Evolutionary conservation across 805 yeast species (phyloP).

Genomic region (Candida bentonensis): DNA sequence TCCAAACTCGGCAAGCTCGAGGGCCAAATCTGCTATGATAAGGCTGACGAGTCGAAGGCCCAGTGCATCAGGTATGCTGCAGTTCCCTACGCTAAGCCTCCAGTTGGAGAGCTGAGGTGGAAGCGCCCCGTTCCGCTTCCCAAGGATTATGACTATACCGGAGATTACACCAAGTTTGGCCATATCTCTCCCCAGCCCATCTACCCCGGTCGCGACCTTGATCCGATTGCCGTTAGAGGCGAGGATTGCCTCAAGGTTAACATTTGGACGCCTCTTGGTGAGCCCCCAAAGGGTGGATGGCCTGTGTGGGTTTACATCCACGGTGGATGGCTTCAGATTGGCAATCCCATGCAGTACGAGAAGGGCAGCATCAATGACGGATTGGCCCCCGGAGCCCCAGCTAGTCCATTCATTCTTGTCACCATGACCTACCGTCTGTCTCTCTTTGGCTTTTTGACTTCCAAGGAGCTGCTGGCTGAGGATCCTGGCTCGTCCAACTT

Average conservation of each 20-base stretch:
- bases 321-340: constrained; percentile 32
- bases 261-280: constrained; percentile 26
- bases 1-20: background rate
- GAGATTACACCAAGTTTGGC: constrained; percentile 24
- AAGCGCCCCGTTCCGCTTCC: constrained; percentile 23
- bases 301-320: constrained; percentile 29
- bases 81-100: constrained; percentile 25
- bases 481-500: constrained; percentile 19
- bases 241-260: constrained; percentile 25
- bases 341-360: constrained; percentile 11
- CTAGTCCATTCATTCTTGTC: constrained; percentile 25
- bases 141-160: constrained; percentile 24
- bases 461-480: constrained; percentile 26
- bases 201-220: constrained; percentile 7
- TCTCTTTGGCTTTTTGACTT: constrained; percentile 27
- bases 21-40: background rate
- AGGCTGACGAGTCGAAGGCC: background rate
- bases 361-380: constrained; percentile 8
- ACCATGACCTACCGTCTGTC: constrained; percentile 27
- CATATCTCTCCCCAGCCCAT: constrained; percentile 26
- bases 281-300: constrained; percentile 28
- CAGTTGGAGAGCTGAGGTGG: constrained; percentile 22
- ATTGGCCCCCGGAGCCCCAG: constrained; percentile 6
- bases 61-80: constrained; percentile 5
- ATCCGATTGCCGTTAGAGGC: constrained; percentile 18